phyloP scores from a whole-genome alignment of 2,329 filamentous ascomycete genomes.

The Aspergillus aculeatus region DNA sequence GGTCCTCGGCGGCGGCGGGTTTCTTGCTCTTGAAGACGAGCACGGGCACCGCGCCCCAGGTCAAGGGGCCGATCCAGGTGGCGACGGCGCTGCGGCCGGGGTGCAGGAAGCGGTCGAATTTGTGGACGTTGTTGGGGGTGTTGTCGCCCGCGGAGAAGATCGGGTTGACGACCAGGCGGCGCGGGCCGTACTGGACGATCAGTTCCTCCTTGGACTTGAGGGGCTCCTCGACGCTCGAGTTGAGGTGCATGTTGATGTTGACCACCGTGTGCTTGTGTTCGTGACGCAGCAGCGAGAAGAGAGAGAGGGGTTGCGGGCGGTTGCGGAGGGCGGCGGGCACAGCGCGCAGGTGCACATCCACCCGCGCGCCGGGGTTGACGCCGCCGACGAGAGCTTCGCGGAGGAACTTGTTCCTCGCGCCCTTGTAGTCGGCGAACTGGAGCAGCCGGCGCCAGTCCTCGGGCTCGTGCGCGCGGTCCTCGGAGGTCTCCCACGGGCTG shows the following conservation, averaged over 20 bases:
- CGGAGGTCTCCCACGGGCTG: conserved; percentile 83
- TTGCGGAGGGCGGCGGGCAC: conserved; percentile 56
- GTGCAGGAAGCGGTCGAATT: conserved; percentile 88
- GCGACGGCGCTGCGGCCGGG: conserved; percentile 87
- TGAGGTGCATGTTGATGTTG: conserved; percentile 86
- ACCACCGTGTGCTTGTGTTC: conserved; percentile 90
- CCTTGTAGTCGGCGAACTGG: conserved; percentile 85
- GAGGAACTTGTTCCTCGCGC: conserved; percentile 71
- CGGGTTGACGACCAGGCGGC: conserved; percentile 83
- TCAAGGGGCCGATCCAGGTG: conserved; percentile 83
- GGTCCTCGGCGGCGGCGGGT: conserved; percentile 27
- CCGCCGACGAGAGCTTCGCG: conserved; percentile 88
- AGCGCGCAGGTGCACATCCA: conserved; percentile 71
- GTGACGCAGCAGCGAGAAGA: conserved; percentile 87
- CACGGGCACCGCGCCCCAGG: conserved; percentile 87
- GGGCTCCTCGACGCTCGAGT: conserved; percentile 69
- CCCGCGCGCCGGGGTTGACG: conserved; percentile 77
- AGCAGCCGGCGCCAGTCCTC: conserved; percentile 85
- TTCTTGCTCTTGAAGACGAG: conserved; percentile 72
- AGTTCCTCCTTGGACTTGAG: conserved; percentile 91
- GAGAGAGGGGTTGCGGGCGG: conserved; percentile 59
- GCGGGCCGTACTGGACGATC: conserved; percentile 85
- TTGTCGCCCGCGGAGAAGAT: conserved; percentile 86
- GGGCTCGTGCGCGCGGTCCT: conserved; percentile 83
- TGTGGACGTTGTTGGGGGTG: conserved; percentile 95